These are phyloP conservation scores for Paraphoma chrysanthemicola DNA, from an alignment of 2,329 filamentous ascomycete species.

Conservation along the genomic window DNA sequence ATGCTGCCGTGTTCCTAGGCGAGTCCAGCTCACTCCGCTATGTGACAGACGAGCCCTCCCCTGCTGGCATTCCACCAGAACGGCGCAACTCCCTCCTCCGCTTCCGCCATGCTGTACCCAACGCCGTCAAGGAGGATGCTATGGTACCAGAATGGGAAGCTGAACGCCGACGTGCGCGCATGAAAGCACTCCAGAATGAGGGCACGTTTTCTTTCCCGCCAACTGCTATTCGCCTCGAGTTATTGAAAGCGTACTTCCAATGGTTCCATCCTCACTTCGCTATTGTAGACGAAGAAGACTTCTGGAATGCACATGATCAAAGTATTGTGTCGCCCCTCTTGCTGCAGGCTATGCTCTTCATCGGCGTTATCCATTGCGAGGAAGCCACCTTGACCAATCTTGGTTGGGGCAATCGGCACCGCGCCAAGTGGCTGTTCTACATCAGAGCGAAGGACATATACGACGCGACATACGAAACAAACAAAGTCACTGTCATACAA, in stretches of 20 bases:
- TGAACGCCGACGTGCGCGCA: slow-evolving; percentile 42
- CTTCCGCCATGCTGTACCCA: slow-evolving; percentile 43
- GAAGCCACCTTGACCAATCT: slow-evolving; percentile 54
- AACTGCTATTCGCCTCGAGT: slow-evolving; percentile 49
- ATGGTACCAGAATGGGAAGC: slow-evolving; percentile 47
- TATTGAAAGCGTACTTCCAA: slow-evolving; percentile 61
- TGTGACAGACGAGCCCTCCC: slow-evolving; percentile 46
- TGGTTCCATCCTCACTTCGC: slow-evolving; percentile 66
- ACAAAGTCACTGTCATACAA: slow-evolving; percentile 59
- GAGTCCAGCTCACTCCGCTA: slow-evolving; percentile 59
- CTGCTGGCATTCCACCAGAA: slow-evolving; percentile 38
- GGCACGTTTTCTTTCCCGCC: slow-evolving; percentile 57
- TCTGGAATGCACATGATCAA: slow-evolving; percentile 50
- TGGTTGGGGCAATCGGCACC: slow-evolving; percentile 57
- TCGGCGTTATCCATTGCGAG: slow-evolving; percentile 62
- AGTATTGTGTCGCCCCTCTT: slow-evolving; percentile 58
- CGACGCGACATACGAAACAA: slow-evolving; percentile 61
- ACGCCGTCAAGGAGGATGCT: slow-evolving; percentile 42
- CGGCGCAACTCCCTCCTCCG: slow-evolving; percentile 22
- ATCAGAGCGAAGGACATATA: slow-evolving; percentile 60
- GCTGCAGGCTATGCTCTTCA: slow-evolving; percentile 62
- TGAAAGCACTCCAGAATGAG: slow-evolving; percentile 47
- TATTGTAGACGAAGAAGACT: slow-evolving; percentile 57
- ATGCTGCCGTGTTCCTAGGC: slow-evolving; percentile 50
- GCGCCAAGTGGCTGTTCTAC: slow-evolving; percentile 60